Evolutionary conservation across 495 filamentous ascomycete genomes (phyloP), one percentile per base, ranked within the genome.

Genomic region (Aspergillus cristatus): DNA sequence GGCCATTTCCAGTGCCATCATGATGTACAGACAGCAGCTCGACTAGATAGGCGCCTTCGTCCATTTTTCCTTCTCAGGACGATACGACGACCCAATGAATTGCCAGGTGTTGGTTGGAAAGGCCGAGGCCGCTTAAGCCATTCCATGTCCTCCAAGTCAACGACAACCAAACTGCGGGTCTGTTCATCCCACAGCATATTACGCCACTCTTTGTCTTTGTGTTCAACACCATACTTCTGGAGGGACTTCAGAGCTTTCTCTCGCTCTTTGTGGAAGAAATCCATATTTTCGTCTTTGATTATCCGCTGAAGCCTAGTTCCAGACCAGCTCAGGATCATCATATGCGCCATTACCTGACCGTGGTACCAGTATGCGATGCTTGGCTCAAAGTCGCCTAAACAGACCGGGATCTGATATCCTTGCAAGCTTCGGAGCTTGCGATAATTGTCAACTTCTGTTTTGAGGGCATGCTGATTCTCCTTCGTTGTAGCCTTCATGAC

Each of bases 391-490:
- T 17, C 8, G 10, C 49, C 44, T 16, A 56, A 33, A 43, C 40
- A 56, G 35, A 53, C 38, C 11, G 46, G 49, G 20, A 56, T 50
- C 0, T 53, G 35, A 31, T 47, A 14, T 26, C 47, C 47, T 32
- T 57, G 41, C 18, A 51, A 26, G 31, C 30, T 46, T 28, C 28
- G 18, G 28, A 57, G 53, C 18, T 38, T 18, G 24, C 14, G 18
- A 45, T 57, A 57, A 42, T 50, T 57, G 7, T 48, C 43, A 8
- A 45, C 38, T 28, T 57, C 54, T 37, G 39, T 34, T 50, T 51
- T 8, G 40, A 52, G 37, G 38, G 14, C 32, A 50, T 48, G 31
- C 45, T 54, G 28, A 39, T 48, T 54, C 25, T 57, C 43, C 31
- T 14, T 22, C 12, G 48, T 47, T 3, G 48, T 59, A 28, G 53